phyloP scores from a whole-genome alignment of 495 filamentous ascomycete genomes.

The Aspergillus ellipticus region DNA sequence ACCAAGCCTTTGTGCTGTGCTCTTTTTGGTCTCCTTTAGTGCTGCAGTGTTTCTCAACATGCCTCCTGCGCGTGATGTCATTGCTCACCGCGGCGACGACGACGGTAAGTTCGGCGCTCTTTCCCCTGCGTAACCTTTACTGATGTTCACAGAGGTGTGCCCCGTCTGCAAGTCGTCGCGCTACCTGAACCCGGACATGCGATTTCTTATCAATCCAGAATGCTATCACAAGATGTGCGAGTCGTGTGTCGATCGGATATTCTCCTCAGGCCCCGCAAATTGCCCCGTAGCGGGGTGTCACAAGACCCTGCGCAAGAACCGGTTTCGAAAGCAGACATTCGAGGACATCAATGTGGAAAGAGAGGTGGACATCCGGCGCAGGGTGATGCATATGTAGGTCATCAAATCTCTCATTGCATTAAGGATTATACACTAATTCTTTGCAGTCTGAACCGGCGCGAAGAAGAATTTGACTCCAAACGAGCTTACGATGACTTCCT shows the following conservation, averaged over 20 bases:
- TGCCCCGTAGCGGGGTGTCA: slow-evolving; percentile 87
- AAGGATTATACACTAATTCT: slow-evolving; percentile 2
- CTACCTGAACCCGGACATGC: slow-evolving; percentile 90
- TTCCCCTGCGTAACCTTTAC: slow-evolving; percentile 6
- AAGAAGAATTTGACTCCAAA: slow-evolving; percentile 86
- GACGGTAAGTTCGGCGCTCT: slow-evolving; percentile 38
- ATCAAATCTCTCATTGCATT: no score
- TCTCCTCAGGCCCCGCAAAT: slow-evolving; percentile 81
- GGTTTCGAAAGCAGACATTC: slow-evolving; percentile 86
- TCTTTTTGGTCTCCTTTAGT: slow-evolving; percentile 6
- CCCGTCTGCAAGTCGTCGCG: slow-evolving; percentile 94
- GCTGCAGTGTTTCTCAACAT: slow-evolving; percentile 18
- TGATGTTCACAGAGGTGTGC: slow-evolving; percentile 67
- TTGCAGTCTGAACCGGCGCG: slow-evolving; percentile 69
- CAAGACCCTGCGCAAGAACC: slow-evolving; percentile 75
- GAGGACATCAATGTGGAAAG: slow-evolving; percentile 85
- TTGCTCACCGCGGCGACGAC: slow-evolving; percentile 42
- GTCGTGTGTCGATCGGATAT: slow-evolving; percentile 90
- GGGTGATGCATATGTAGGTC: slow-evolving; percentile 66
- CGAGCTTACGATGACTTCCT: slow-evolving; percentile 89
- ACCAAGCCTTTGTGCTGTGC: slow-evolving; percentile 3
- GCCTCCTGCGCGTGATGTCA: slow-evolving; percentile 31
- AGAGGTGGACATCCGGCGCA: slow-evolving; percentile 85
- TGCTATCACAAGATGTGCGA: slow-evolving; percentile 99
- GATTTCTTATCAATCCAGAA: slow-evolving; percentile 92